Evolutionary conservation across 2,329 filamentous ascomycete genomes (phyloP), one percentile per base, ranked within the genome.

Genomic region (Tolypocladium album): DNA sequence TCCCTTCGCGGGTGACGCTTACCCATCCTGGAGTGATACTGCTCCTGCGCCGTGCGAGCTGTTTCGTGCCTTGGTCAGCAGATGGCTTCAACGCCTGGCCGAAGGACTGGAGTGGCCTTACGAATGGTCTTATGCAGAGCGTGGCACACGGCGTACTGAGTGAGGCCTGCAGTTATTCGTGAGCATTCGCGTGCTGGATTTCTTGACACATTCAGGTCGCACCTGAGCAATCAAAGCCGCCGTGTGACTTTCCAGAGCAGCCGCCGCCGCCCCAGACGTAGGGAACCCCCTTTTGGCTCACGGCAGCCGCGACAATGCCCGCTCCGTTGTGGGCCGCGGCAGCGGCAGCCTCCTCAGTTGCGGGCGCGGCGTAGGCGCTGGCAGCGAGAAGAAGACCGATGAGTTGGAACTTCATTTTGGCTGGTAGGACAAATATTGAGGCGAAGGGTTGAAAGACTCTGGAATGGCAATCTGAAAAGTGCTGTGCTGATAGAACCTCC

Each of bases 201-300:
- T n/a, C 45, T 13, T 22, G 50, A 34, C n/a, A 8, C 12, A 17
- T 24, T 56, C 36, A 12, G 7, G n/a, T n/a, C 53, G 20, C 3
- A 45, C 61, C 63, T 40, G 63, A 64, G 60, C 63, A 64, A 55
- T 64, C 63, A 52, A 47, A 64, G 55, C 63, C 63, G 52, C 63
- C 63, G 22, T 64, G 60, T 59, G 63, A 60, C 11, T 59, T 59
- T 20, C 63, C 63, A 9, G 62, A 57, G 60, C 60, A 62, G 56
- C 60, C 60, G 47, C 63, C 63, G 40, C 61, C 63, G 34, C 63
- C 63, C 38, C 56, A 64, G 58, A 64, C 60, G 56, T 62, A 63
- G 8, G 58, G 58, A 38, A 59, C 50, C 55, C 63, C 61, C 20
- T 60, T 56, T 58, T 62, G 56, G 36, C 56, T 61, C 27, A 61